Evolutionary conservation across 768 basidiomycete species (phyloP), one percentile per base, ranked within the genome.

Genomic region (Phanerochaete carnosa): DNA sequence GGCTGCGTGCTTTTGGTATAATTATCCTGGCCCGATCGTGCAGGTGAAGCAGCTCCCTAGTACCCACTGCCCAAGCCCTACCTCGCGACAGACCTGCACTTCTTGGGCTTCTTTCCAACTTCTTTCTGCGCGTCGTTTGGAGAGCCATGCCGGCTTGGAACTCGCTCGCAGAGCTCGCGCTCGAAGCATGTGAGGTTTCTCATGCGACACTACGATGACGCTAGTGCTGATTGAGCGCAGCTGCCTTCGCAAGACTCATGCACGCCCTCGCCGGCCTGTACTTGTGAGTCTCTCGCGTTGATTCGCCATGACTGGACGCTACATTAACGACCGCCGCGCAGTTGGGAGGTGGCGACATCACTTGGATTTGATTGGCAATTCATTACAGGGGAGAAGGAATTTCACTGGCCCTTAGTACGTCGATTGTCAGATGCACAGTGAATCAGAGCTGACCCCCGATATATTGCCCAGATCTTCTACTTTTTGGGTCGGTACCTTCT

Each of bases 361-460:
- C 65, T 78, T 19, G 64, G 72, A 56, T 82, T 81, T 56, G 80
- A 81, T 61, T 76, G 72, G 72, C 70, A 70, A 3, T 71, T 79
- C 37, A 62, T 81, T 56, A 67, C 67, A 9, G 75, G 80, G 22
- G 79, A 71, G 68, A 72, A 69, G 45, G 72, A 70, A 62, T 82
- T 80, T 65, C 72, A 78, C 46, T 81, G 80, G 81, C 81, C 80
- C 5, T 62, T 81, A 70, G 78, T 76, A 53, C 22, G 69, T 66
- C 9, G 23, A n/a, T 52, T 50, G 9, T 26, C 54, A 6, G 39
- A 23, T 29, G 28, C 50, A 35, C 53, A 25, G 29, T n/a, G 28
- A 5, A 15, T 26, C n/a, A 4, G 19, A 13, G 28, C 28, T 25
- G 16, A 11, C 25, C 55, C 2, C 7, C 5, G n/a, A n/a, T 32